A percentile compares a stretch with the other conserved stretches of the same genome.
These are phyloP conservation scores for Berberis thunbergii DNA, from an alignment of 164 flowering plant genomes.

Conservation along the genomic window DNA sequence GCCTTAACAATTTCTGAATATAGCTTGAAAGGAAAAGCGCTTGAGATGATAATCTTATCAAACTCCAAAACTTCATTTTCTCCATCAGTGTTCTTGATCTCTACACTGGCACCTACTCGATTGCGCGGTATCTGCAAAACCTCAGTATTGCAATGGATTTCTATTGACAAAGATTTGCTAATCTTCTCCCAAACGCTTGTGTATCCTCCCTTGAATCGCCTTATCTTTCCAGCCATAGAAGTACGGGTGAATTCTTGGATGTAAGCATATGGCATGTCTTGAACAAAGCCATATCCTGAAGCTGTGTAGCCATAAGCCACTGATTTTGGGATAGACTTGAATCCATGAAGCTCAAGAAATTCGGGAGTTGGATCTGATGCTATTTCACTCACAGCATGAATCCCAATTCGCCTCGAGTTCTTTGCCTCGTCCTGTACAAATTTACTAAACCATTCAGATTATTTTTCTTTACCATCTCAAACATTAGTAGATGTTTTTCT, in stretches of 20 bases:
- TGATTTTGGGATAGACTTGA: slow-evolving; percentile 56
- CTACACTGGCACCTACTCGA: slow-evolving; percentile 21
- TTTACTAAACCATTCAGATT: slow-evolving; percentile 3
- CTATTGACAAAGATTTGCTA: slow-evolving; percentile 34
- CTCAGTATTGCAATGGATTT: slow-evolving; percentile 46
- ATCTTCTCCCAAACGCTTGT: slow-evolving; percentile 54
- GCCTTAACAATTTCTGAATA: no score
- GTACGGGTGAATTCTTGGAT: slow-evolving; percentile 74
- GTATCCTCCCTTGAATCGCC: slow-evolving; percentile 68
- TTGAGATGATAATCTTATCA: slow-evolving; percentile 63
- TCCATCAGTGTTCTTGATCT: slow-evolving; percentile 24
- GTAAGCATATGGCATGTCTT: slow-evolving; percentile 87
- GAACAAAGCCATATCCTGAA: slow-evolving; percentile 76
- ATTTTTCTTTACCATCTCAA: neutral
- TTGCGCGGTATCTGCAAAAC: slow-evolving; percentile 41
- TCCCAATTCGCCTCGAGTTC: slow-evolving; percentile 41
- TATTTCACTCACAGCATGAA: slow-evolving; percentile 53
- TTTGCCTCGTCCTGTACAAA: slow-evolving; percentile 49
- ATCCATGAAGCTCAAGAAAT: slow-evolving; percentile 45
- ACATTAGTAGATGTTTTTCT: neutral
- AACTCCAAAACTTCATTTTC: slow-evolving; percentile 32
- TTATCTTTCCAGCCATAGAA: slow-evolving; percentile 79
- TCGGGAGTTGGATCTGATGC: slow-evolving; percentile 53
- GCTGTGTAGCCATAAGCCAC: slow-evolving; percentile 82
- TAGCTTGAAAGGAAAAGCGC: slow-evolving; percentile 55